Percentiles rank a stretch among this genome's conserved stretches.
Evolutionary conservation across 2,329 filamentous ascomycete genomes (phyloP).

Genomic region (Talaromyces sp.): DNA sequence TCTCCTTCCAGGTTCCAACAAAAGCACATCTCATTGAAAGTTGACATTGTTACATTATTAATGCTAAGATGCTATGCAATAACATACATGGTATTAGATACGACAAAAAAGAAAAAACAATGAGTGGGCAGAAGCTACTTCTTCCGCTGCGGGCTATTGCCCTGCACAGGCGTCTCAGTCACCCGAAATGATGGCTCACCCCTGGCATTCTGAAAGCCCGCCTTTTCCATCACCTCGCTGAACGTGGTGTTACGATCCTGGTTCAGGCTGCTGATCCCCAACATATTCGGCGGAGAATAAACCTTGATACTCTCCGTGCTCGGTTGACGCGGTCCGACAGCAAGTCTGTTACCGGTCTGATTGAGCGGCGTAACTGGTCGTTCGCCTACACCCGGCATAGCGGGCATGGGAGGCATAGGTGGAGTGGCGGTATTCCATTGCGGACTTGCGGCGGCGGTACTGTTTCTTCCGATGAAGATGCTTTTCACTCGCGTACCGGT

Average conservation of each 20-base stretch:
- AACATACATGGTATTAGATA: conserved; percentile 13
- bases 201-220: conserved; percentile 33
- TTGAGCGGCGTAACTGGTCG: conserved; percentile 31
- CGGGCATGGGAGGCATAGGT: conserved; percentile 25
- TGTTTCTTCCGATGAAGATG: conserved; percentile 30
- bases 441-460: conserved; percentile 18
- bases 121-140: background rate
- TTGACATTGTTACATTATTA: background rate
- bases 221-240: conserved; percentile 39
- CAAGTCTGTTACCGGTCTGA: conserved; percentile 18
- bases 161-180: conserved; percentile 23
- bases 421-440: conserved; percentile 25
- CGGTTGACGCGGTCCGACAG: conserved; percentile 26
- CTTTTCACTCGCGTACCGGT: conserved; percentile 40
- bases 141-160: conserved; percentile 7
- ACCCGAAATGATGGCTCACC: conserved; percentile 34
- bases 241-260: conserved; percentile 38
- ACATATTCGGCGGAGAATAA: conserved; percentile 44
- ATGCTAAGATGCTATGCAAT: background rate
- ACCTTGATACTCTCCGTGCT: conserved; percentile 50
- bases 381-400: conserved; percentile 15
- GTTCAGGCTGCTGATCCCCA: conserved; percentile 19
- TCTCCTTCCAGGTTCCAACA: too few species aligned
- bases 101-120: conserved; percentile 4
- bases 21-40: too few species aligned